Percentiles rank a stretch among this genome's conserved stretches.
Evolutionary conservation across 345 rosid species (phyloP).

Genomic region (Syzygium grande): DNA sequence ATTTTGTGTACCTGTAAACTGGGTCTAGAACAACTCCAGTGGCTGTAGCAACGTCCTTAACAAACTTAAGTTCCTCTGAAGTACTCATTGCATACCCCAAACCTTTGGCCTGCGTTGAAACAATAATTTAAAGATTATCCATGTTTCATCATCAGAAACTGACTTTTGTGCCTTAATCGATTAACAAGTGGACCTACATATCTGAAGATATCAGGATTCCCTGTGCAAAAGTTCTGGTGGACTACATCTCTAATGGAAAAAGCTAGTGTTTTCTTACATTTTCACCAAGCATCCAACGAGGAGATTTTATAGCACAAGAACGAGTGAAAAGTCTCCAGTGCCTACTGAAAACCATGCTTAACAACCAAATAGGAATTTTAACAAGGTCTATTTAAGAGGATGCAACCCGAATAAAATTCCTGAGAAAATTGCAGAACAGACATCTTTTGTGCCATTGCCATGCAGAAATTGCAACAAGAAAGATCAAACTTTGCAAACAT

Average conservation of each 20-base stretch:
- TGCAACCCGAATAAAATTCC: background rate
- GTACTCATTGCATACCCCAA: constrained; percentile 82
- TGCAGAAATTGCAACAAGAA: background rate
- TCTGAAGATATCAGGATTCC: background rate
- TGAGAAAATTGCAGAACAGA: background rate
- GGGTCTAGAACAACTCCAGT: constrained; percentile 85
- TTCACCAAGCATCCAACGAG: background rate
- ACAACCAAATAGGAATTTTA: background rate
- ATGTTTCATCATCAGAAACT: background rate
- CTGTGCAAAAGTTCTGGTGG: background rate
- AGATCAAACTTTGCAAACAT: background rate
- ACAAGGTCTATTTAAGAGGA: background rate
- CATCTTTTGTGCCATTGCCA: background rate
- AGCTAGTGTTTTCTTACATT: background rate
- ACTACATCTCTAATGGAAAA: background rate
- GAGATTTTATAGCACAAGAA: background rate
- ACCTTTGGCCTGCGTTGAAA: constrained; percentile 64
- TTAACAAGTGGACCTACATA: background rate
- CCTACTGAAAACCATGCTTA: background rate
- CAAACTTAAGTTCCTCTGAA: constrained; percentile 69
- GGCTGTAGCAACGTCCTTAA: constrained; percentile 65
- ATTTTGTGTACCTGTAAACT: constrained; percentile 64
- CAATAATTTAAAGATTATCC: background rate
- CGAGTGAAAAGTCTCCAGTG: background rate
- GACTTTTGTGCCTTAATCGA: background rate